phyloP scores from a whole-genome alignment of 2,329 filamentous ascomycete genomes.

The Aspergillus jensenii region DNA sequence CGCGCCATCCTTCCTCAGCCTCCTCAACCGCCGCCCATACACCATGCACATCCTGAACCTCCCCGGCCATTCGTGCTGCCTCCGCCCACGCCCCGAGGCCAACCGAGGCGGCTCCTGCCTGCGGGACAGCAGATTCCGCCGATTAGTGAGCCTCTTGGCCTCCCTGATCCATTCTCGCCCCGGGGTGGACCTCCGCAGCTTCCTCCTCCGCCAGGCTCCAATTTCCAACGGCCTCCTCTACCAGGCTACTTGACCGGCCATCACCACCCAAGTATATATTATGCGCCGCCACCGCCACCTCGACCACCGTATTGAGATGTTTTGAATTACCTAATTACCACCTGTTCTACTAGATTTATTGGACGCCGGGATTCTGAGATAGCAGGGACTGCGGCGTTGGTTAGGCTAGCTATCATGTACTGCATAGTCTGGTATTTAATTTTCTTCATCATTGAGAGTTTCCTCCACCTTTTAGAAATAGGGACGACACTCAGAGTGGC shows the following conservation, averaged over 20 bases:
- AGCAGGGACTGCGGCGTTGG: slow-evolving; percentile 2
- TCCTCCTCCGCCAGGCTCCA: slow-evolving; percentile 40
- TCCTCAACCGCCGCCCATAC: slow-evolving; percentile 12
- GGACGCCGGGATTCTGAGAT: neutral
- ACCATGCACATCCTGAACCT: slow-evolving; percentile 31
- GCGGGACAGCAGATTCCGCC: slow-evolving; percentile 32
- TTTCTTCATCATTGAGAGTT: neutral
- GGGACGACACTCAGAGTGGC: slow-evolving; percentile 9
- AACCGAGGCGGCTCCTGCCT: slow-evolving; percentile 38
- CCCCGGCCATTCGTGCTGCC: slow-evolving; percentile 32
- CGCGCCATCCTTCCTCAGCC: slow-evolving; percentile 33
- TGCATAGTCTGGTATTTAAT: neutral
- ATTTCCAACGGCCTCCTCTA: slow-evolving; percentile 34
- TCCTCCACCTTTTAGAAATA: neutral
- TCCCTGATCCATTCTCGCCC: slow-evolving; percentile 40
- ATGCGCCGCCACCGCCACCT: slow-evolving; percentile 23
- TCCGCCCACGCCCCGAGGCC: slow-evolving; percentile 28
- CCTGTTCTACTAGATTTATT: neutral
- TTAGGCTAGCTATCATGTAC: slow-evolving; percentile 4
- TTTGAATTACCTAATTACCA: neutral
- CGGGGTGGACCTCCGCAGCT: slow-evolving; percentile 38
- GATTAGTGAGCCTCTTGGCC: slow-evolving; percentile 31
- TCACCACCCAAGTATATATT: slow-evolving; percentile 24
- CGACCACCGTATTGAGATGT: slow-evolving; percentile 10
- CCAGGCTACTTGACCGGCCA: slow-evolving; percentile 27